Evolutionary conservation across 225 moss, liverwort and hornwort species (phyloP).

Genomic region (Marchantia polymorpha): DNA sequence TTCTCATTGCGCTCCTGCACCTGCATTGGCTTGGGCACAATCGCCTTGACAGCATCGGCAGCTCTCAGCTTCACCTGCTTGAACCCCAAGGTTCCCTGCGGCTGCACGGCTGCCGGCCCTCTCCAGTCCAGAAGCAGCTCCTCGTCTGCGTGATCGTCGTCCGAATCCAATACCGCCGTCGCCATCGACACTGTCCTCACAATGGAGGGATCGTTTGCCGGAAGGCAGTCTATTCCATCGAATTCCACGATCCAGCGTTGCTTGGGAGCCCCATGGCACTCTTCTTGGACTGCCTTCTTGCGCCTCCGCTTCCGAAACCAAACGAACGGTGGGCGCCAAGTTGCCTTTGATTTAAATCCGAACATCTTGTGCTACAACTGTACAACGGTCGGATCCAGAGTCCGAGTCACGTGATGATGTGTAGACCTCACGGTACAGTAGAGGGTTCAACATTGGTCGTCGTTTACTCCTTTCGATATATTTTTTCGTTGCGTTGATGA

Average conservation of each 20-base stretch:
- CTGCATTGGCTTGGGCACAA: background rate
- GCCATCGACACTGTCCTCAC: background rate
- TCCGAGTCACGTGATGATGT: too few relatives aligned
- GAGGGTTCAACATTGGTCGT: too few relatives aligned
- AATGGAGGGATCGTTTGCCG: background rate
- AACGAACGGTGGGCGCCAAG: too few relatives aligned
- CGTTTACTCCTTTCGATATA: too few relatives aligned
- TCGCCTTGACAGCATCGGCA: background rate
- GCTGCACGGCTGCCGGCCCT: background rate
- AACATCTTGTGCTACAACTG: too few relatives aligned
- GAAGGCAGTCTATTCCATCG: background rate
- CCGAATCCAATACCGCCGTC: background rate
- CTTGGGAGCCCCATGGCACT: too few relatives aligned
- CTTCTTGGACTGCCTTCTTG: too few relatives aligned
- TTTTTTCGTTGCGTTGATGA: too few relatives aligned
- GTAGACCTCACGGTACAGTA: too few relatives aligned
- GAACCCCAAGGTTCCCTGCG: constrained; percentile 14
- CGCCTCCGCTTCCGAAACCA: too few relatives aligned
- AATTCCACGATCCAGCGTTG: background rate
- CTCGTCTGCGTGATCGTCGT: constrained; percentile 17
- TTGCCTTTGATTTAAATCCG: too few relatives aligned
- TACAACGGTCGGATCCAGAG: too few relatives aligned
- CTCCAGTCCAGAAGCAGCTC: constrained; percentile 21
- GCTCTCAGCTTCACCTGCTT: constrained; percentile 22
- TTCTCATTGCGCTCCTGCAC: background rate